phyloP scores from a whole-genome alignment of 1,139 yeast genomes.

The Hyphopichia wangnamkhiaoensis region DNA sequence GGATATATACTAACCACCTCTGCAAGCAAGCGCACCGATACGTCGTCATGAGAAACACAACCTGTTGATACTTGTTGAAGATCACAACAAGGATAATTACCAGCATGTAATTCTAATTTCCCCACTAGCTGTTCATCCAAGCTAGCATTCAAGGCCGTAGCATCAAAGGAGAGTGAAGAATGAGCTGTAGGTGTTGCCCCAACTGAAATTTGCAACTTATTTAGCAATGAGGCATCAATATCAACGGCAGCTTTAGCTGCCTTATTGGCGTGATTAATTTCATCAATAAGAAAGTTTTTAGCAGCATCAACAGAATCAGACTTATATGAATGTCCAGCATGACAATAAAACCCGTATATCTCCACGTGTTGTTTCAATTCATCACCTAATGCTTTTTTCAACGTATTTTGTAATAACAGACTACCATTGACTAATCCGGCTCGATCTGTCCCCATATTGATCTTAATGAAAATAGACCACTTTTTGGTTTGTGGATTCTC shows the following conservation, averaged over 20 bases:
- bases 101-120: constrained; percentile 72
- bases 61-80: constrained; percentile 74
- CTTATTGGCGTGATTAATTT: constrained; percentile 53
- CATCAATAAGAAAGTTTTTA: constrained; percentile 48
- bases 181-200: constrained; percentile 87
- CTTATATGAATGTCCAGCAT: constrained; percentile 75
- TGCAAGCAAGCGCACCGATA: constrained; percentile 61
- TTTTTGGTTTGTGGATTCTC: constrained; percentile 23
- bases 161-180: constrained; percentile 39
- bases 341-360: constrained; percentile 71
- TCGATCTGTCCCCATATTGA: constrained; percentile 62
- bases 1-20: constrained; percentile 66
- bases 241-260: constrained; percentile 49
- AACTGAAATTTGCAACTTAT: constrained; percentile 50
- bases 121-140: constrained; percentile 41
- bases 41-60: constrained; percentile 46
- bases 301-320: constrained; percentile 52
- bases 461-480: constrained; percentile 60
- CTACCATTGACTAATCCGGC: constrained; percentile 55
- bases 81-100: constrained; percentile 73
- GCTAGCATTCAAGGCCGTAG: constrained; percentile 19
- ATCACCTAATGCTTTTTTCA: constrained; percentile 25
- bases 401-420: constrained; percentile 26
- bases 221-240: constrained; percentile 23
- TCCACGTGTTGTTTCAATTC: constrained; percentile 32